Conservation (phyloP, 2,329 filamentous ascomycete genomes). For the Berkeleyomyces basicola region DNA sequence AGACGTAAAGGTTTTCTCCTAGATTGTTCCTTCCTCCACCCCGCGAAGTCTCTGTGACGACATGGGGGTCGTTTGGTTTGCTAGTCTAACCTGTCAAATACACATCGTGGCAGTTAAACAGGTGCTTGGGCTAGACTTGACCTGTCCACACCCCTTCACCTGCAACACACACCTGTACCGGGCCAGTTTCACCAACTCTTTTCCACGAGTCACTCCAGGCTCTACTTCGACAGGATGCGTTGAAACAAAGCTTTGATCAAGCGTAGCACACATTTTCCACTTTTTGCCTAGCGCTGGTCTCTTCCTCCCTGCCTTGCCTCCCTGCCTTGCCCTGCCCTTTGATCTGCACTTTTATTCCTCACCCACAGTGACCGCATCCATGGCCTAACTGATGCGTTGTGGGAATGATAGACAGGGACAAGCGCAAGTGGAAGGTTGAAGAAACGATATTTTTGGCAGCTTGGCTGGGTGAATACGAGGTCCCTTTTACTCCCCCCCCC, state of each 20-base stretch:
- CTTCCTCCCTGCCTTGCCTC: neutral
- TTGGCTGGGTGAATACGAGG: neutral
- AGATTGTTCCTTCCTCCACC: no score
- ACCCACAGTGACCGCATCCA: neutral
- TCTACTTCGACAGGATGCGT: neutral
- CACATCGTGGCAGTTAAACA: neutral
- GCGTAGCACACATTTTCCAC: neutral
- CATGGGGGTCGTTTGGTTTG: neutral
- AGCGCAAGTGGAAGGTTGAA: neutral
- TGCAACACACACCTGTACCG: neutral
- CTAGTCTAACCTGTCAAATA: neutral
- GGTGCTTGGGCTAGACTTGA: neutral
- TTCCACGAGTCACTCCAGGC: neutral
- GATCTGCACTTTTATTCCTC: neutral
- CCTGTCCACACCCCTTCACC: neutral
- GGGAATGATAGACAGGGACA: neutral
- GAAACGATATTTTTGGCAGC: constrained; percentile 4
- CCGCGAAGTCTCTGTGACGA: neutral
- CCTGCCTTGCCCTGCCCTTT: neutral
- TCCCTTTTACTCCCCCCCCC: neutral
- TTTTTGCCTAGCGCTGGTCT: neutral
- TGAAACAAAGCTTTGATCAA: neutral
- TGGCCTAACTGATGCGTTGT: neutral
- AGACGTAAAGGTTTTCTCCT: no score
- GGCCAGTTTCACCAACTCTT: neutral